These are phyloP conservation scores for Hygrophila difformis DNA, from an alignment of 257 asterid genomes.

Conservation along the genomic window DNA sequence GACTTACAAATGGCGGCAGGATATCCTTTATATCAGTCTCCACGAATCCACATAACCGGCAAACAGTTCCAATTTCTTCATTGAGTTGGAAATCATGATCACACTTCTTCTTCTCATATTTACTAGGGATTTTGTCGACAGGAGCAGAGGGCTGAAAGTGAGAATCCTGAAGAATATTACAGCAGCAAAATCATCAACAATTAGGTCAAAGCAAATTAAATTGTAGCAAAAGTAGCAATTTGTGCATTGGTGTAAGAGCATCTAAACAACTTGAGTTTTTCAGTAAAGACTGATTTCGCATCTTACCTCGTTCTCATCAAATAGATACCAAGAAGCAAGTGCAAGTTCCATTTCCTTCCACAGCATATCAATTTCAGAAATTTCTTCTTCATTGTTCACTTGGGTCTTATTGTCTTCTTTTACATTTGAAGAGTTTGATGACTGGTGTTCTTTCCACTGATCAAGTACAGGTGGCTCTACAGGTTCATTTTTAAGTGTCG, in stretches of 20 bases:
- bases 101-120: constrained; percentile 29
- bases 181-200: too few relatives aligned
- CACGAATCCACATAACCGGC: constrained; percentile 69
- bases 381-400: constrained; percentile 36
- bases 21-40: constrained; percentile 81
- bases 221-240: too few relatives aligned
- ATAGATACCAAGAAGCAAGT: constrained; percentile 70
- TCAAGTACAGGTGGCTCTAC: constrained; percentile 69
- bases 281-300: too few relatives aligned
- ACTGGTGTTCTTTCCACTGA: constrained; percentile 77
- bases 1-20: constrained; percentile 79
- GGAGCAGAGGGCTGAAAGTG: constrained; percentile 20
- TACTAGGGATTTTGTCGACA: constrained; percentile 18
- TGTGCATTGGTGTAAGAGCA: too few relatives aligned
- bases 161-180: constrained; percentile 36
- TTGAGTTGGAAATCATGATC: constrained; percentile 72
- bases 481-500: constrained; percentile 63
- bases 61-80: constrained; percentile 77
- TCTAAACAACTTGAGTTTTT: not conserved
- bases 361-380: constrained; percentile 72
- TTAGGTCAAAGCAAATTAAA: too few relatives aligned
- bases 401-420: constrained; percentile 30
- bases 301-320: constrained; percentile 77
- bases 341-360: constrained; percentile 99
- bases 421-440: constrained; percentile 25